phyloP scores from a whole-genome alignment of 169 alveolate species.

The Eimeria praecox region DNA sequence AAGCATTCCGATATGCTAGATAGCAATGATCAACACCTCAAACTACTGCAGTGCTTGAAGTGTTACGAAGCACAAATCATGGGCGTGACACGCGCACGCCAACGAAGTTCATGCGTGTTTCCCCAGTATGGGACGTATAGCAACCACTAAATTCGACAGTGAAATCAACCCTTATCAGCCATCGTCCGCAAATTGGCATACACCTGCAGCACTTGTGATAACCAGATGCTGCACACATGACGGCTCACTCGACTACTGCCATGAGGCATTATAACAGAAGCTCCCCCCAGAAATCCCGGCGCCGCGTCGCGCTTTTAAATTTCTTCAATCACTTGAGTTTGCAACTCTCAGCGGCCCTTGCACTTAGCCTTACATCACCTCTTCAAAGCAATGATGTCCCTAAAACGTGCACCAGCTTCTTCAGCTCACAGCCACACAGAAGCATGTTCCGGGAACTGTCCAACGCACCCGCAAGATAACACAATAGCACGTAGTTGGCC shows the following conservation, averaged over 20 bases:
- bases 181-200: no score
- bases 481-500: not conserved
- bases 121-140: no score
- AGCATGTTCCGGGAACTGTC: not conserved
- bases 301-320: no score
- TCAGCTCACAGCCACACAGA: not conserved
- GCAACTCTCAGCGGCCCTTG: not conserved
- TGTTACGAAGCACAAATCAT: not conserved
- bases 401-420: not conserved
- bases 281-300: no score
- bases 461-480: not conserved
- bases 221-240: no score
- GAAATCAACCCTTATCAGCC: no score
- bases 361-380: not conserved
- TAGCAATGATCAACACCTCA: not conserved
- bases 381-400: not conserved
- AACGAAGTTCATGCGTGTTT: not conserved
- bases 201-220: not conserved
- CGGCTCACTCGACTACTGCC: no score
- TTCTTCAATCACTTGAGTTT: not conserved
- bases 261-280: no score
- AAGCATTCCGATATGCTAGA: not conserved
- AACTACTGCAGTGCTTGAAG: not conserved
- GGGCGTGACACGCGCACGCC: not conserved
- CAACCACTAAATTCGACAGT: not conserved